Base-by-base conservation (phyloP, 2,329 filamentous ascomycete genomes). In the Colletotrichum sp. region DNA sequence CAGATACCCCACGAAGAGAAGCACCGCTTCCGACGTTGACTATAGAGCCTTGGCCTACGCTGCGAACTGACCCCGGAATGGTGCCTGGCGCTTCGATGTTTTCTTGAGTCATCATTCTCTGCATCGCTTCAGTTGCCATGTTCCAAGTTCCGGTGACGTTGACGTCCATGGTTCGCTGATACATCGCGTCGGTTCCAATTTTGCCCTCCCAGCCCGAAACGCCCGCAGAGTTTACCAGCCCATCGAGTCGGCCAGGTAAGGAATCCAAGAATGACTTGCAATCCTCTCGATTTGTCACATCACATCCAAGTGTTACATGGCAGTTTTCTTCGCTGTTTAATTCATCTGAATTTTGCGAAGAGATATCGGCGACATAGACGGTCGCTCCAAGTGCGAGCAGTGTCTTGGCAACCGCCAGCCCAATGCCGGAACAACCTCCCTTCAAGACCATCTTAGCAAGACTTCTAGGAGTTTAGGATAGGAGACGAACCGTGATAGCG, bases 211-310 rank as follows among this genome's bases (percentile, higher is more conserved):
- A 75, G 59, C 72, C 57, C 16, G 67, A 75, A 34, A 52, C 55
- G 24, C 72, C 72, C 26, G 72, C 72, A 30, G 34, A 71, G 36
- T 75, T 75, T 21, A 75, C 72, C 24, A 75, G 72, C n/a, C 72
- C 72, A 36, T 75, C 72, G 13, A 75, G 39, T 24, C 72, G 32
- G 16, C 72, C 72, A 6, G 66, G 66, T 18, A 75, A 62, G 16
- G 72, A 66, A n/a, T 59, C 30, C 10, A 49, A 49, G 18, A 49
- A 49, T 3, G 39, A 49, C 39, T 49, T 49, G 39, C 39, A 49
- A n/a, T 49, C 39, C 39, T 49, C 18, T 49, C 39, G 39, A 2
- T 12, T 49, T 49, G 39, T n/a, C 18, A 49, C 39, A n/a, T n/a
- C 39, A 49, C 39, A 49, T n/a, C 39, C 39, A 49, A 49, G 9